These are phyloP conservation scores for Clitopilus passeckerianus DNA, from an alignment of 768 basidiomycete genomes.

Conservation along the genomic window DNA sequence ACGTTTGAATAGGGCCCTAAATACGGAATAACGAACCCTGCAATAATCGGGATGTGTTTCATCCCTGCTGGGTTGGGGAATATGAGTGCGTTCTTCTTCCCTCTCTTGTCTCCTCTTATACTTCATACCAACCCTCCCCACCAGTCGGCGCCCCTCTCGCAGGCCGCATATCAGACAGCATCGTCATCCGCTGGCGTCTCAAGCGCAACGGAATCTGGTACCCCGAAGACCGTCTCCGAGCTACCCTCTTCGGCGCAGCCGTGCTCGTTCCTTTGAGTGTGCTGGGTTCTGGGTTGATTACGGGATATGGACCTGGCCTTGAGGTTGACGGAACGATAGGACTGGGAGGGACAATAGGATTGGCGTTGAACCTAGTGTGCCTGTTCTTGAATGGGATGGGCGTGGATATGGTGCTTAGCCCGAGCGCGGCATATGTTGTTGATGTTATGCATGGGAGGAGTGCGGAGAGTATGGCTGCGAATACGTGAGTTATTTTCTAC, in stretches of 20 bases:
- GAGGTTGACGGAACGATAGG: no score
- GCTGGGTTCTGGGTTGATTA: constrained; percentile 30
- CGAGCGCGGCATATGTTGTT: constrained; percentile 50
- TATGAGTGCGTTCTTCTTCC: constrained; percentile 34
- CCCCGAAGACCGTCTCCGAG: constrained; percentile 66
- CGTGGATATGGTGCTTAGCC: constrained; percentile 55
- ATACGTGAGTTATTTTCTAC: constrained; percentile 40
- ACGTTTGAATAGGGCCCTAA: constrained; percentile 38
- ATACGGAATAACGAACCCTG: constrained; percentile 53
- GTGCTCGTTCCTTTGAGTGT: constrained; percentile 51
- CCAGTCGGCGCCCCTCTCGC: constrained; percentile 62
- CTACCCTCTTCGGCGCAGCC: constrained; percentile 37
- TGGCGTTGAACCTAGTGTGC: not conserved
- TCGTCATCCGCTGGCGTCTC: constrained; percentile 42
- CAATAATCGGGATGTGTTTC: constrained; percentile 55
- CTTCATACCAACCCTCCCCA: no score
- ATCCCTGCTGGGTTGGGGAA: constrained; percentile 55
- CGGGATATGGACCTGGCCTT: not conserved
- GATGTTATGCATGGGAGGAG: constrained; percentile 58
- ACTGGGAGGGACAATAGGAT: not conserved
- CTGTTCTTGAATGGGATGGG: constrained; percentile 66
- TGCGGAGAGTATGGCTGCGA: constrained; percentile 59
- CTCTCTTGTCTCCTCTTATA: not conserved
- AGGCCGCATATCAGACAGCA: constrained; percentile 53
- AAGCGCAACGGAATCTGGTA: constrained; percentile 53